Percentiles rank a stretch among this genome's conserved stretches.
Conservation (phyloP, 108 stramenopile genomes). For the Bacterosira constricta region DNA sequence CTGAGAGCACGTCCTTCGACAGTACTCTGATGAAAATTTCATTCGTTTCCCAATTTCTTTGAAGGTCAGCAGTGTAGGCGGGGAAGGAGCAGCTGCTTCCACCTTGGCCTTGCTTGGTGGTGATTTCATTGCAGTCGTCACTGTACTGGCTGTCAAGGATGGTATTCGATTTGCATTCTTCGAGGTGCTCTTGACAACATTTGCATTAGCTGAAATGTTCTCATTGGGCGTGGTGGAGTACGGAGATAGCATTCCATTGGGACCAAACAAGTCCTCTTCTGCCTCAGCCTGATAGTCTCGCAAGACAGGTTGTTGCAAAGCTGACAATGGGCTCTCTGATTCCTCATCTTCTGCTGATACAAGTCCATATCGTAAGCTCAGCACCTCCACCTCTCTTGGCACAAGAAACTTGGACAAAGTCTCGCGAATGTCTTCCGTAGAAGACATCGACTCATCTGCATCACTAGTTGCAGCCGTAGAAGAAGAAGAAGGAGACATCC, state of each 20-base stretch:
- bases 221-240: conserved; percentile 21
- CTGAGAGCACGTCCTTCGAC: conserved; percentile 61
- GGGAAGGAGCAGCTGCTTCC: conserved; percentile 58
- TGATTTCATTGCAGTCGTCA: neutral
- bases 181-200: neutral
- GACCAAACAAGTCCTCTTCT: conserved; percentile 70
- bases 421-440: conserved; percentile 52
- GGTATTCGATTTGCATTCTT: neutral
- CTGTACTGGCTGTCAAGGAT: neutral
- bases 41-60: conserved; percentile 80
- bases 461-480: neutral
- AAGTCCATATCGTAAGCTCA: conserved; percentile 80
- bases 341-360: conserved; percentile 27
- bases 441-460: neutral
- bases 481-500: conserved; percentile 34
- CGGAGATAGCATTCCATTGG: conserved; percentile 39
- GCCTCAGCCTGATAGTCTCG: conserved; percentile 70
- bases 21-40: conserved; percentile 83
- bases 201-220: neutral
- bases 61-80: conserved; percentile 52
- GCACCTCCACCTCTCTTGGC: conserved; percentile 80
- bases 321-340: too few species aligned
- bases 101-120: conserved; percentile 4
- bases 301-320: conserved; percentile 15
- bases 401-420: conserved; percentile 62